These are phyloP conservation scores for Sugiyamaella novakii DNA, from an alignment of 1,139 yeast genomes.

Conservation along the genomic window DNA sequence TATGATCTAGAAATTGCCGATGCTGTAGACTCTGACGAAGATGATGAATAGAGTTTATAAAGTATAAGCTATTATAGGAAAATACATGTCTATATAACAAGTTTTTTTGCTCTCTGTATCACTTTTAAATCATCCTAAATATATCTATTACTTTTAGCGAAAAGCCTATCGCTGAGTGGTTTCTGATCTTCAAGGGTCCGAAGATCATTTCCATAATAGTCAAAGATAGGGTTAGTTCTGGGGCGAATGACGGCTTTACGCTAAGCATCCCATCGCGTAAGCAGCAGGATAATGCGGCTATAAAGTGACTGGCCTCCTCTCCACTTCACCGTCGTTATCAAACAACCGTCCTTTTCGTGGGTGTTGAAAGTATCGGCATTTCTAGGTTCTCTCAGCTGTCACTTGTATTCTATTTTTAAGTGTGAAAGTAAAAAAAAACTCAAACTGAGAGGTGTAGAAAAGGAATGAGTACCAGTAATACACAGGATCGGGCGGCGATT, in stretches of 20 bases:
- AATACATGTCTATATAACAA: background rate
- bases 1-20: conserved; percentile 28
- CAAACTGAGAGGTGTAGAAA: background rate
- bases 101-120: background rate
- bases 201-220: background rate
- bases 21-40: conserved; percentile 20
- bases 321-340: background rate
- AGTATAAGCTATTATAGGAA: background rate
- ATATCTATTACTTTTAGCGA: background rate
- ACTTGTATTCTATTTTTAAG: too few relatives aligned
- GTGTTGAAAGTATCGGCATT: too few relatives aligned
- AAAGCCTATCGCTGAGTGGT: too few relatives aligned
- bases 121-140: background rate
- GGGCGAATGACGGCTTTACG: too few relatives aligned
- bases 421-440: too few relatives aligned
- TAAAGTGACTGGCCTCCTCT: conserved; percentile 1
- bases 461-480: conserved; percentile 3
- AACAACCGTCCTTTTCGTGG: too few relatives aligned
- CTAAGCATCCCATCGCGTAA: too few relatives aligned
- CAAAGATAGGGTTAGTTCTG: too few relatives aligned
- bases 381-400: too few relatives aligned
- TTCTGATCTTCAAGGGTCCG: too few relatives aligned
- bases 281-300: conserved; percentile 10
- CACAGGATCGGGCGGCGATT: conserved; percentile 14
- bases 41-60: conserved; percentile 19